Base-by-base conservation (phyloP, 2,329 filamentous ascomycete genomes). In the Colletotrichum truncatum region DNA sequence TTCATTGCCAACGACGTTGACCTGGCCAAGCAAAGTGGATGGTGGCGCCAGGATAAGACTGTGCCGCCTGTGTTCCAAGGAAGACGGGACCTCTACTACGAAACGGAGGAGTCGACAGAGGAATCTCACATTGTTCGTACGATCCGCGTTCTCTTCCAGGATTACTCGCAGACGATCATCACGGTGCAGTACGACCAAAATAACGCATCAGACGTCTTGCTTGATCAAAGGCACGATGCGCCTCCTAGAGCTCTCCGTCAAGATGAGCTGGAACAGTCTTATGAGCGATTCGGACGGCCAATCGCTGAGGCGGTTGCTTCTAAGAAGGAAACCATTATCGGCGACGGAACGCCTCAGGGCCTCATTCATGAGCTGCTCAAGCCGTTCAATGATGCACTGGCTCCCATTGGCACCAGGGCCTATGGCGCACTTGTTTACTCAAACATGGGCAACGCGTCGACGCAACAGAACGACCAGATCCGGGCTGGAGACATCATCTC, bases 81-180 rank as follows among this genome's bases (percentile, higher is more conserved):
- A 49, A 90, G 95, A 53, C 91, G 89, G 71, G 96, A 99, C 74
- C 85, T 98, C 14, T 87, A 93, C 56, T 91, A 89, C 54, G 94
- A 98, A 77, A 86, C 90, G 21, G 93, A 97, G 69, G 93, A 98
- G 74, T 89, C 90, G 1, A 89, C 86, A 6, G 89, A 92, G 25
- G 91, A 90, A 75, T 89, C 89, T 1, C 86, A 85, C 1, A 82
- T 97, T 18, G 92, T 91, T 6, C 94, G 94, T 69, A 89, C 94
- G 65, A 85, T 98, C 41, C 96, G 91, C 71, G 83, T 98, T n/a
- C 81, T 99, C 8, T 99, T 93, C 81, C 90, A 94, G 73, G 96
- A 99, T 79, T 99, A 99, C 77, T 98, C 94, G 16, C 96, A 98
- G 76, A 98, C 95, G 0, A 85, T 97, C 68, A 87, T 99, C 72